Percentiles rank a stretch among this genome's conserved stretches.
These are phyloP conservation scores for Apophysomyces trapeziformis DNA, from an alignment of 371 early-diverging fungal genomes.

Conservation along the genomic window DNA sequence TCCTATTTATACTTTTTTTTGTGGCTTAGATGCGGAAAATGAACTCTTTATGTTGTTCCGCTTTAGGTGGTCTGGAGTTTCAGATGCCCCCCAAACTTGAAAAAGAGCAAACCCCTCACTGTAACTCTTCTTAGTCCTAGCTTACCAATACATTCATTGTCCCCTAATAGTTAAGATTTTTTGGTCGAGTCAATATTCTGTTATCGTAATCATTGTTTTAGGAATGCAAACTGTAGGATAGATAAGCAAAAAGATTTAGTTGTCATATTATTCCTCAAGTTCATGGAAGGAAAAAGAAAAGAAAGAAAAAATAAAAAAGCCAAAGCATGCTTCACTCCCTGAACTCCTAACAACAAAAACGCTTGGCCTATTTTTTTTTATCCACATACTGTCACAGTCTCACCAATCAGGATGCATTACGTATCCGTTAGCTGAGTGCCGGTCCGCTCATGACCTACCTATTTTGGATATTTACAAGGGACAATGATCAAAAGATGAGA, in stretches of 20 bases:
- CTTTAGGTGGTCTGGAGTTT: constrained; percentile 6
- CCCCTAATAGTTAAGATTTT: too few species aligned
- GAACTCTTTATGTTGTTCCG: constrained; percentile 11
- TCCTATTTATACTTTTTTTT: constrained; percentile 27
- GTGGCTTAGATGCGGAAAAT: constrained; percentile 10
- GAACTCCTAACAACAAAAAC: constrained; percentile 10
- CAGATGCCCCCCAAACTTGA: constrained; percentile 6
- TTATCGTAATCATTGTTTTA: neutral
- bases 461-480: neutral
- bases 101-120: neutral
- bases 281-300: neutral
- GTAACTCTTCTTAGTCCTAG: too few species aligned
- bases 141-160: too few species aligned
- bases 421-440: neutral
- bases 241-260: too few species aligned
- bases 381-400: constrained; percentile 6
- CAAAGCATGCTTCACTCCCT: constrained; percentile 6
- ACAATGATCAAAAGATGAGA: constrained; percentile 9
- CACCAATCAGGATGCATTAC: constrained; percentile 7
- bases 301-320: neutral
- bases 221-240: neutral
- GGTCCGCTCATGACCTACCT: constrained; percentile 7
- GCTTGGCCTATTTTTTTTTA: constrained; percentile 6
- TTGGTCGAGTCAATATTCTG: neutral
- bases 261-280: too few species aligned